Evolutionary conservation across 371 early-diverging fungal genomes (phyloP), one percentile per base, ranked within the genome.

Genomic region (Mucor racemosus): DNA sequence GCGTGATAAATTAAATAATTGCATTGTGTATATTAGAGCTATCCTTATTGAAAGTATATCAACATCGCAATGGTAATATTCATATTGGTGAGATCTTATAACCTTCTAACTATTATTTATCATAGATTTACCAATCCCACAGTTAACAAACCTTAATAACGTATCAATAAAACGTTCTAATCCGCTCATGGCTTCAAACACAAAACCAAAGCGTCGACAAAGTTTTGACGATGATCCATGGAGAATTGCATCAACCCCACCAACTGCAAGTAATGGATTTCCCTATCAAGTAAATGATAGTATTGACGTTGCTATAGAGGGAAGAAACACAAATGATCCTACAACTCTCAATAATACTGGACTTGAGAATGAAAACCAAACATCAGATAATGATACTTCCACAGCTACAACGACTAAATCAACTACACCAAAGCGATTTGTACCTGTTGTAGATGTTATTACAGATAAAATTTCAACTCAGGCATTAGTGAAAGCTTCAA

Each of bases 91-190:
- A 7, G 19, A 38, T 19, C 34, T 39, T 15, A n/a, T 8, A 38
- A 0, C 5, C 4, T 26, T 39, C 17, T 60, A 42, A 40, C 40
- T 10, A 7, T 17, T 36, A 9, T 17, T 46, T 46, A 15, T 1
- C 15, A 21, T 66, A 78, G 78, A 75, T 53, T 62, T 78, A 31
- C 78, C 78, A 10, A 38, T 71, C 13, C 76, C 78, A 33, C 61
- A 42, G 21, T 33, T 76, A 40, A 54, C 67, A 6, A 74, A 73
- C 33, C 66, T 75, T 33, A 71, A 67, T 15, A 60, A 42, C 44
- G 50, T 75, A 13, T 67, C 60, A 1, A 44, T 67, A 38, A 59
- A 68, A 60, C 60, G 63, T 11, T 35, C 57, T 7, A 62, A 64
- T 26, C 66, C 67, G n/a, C 15, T 69, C 8, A 58, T 68, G 59